Conservation (phyloP, 148 eudicot genomes). For the Selenicereus undatus region DNA sequence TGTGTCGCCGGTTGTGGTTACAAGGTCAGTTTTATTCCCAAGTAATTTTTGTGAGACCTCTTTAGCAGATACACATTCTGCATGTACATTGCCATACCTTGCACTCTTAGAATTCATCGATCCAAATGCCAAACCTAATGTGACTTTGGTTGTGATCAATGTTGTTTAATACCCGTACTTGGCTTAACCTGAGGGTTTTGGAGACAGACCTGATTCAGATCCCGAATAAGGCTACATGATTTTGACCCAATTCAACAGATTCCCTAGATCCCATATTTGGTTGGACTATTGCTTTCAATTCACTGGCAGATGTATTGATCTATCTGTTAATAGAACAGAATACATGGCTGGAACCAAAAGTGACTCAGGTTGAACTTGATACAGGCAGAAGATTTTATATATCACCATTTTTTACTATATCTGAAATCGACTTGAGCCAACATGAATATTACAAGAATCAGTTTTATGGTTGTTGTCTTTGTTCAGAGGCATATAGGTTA, state of each 20-base stretch:
- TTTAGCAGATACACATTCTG: not conserved
- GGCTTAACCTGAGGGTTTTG: not conserved
- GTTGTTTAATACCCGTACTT: not conserved
- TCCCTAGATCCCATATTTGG: too few relatives aligned
- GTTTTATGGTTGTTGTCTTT: not conserved
- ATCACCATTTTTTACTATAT: too few relatives aligned
- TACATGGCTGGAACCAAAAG: not conserved
- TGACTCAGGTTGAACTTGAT: not conserved
- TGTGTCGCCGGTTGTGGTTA: constrained; percentile 92
- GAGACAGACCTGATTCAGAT: not conserved
- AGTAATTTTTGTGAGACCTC: not conserved
- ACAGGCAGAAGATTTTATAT: not conserved
- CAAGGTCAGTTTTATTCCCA: constrained; percentile 53
- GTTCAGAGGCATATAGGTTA: not conserved
- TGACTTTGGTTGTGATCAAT: not conserved
- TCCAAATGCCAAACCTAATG: not conserved
- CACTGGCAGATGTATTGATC: too few relatives aligned
- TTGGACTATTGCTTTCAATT: not conserved
- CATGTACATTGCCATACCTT: not conserved
- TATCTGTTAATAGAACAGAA: not conserved
- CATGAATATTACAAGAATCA: not conserved
- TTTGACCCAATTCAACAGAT: not conserved
- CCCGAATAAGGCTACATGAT: not conserved
- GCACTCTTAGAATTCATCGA: not conserved
- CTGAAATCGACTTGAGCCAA: too few relatives aligned